These are phyloP conservation scores for Aquanectria penicillioides DNA, from an alignment of 2,329 filamentous ascomycete species.

Conservation along the genomic window DNA sequence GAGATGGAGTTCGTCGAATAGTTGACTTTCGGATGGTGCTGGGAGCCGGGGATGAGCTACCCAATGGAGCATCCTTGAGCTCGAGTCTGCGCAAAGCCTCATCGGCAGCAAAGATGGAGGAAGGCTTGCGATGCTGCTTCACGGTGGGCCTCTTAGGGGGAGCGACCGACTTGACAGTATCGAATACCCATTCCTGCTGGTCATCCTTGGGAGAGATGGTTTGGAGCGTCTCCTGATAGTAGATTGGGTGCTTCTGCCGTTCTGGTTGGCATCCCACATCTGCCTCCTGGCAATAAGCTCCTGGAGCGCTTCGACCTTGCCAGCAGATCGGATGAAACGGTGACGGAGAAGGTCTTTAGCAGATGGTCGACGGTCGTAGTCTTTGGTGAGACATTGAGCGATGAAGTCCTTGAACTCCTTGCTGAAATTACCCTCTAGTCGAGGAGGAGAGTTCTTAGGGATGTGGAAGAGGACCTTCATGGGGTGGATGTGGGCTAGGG, in stretches of 20 bases:
- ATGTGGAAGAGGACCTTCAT: conserved; percentile 96
- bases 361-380: conserved; percentile 83
- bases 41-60: conserved; percentile 62
- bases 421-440: conserved; percentile 86
- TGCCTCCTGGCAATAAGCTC: conserved; percentile 87
- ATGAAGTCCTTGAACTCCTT: conserved; percentile 96
- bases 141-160: conserved; percentile 63
- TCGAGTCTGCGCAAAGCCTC: conserved; percentile 70
- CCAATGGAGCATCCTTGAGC: conserved; percentile 68
- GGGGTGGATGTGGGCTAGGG: conserved; percentile 84
- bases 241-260: conserved; percentile 77
- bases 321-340: conserved; percentile 86
- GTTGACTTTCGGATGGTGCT: conserved; percentile 71
- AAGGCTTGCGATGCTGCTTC: conserved; percentile 64
- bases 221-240: conserved; percentile 92
- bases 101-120: conserved; percentile 67
- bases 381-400: conserved; percentile 89
- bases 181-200: conserved; percentile 93
- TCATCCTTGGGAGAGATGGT: conserved; percentile 74
- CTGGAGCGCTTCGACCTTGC: conserved; percentile 87
- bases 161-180: conserved; percentile 82
- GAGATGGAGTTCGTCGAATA: conserved; percentile 58
- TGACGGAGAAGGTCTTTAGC: conserved; percentile 90
- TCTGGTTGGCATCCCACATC: conserved; percentile 80
- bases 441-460: conserved; percentile 86